Evolutionary conservation across 352 stramenopile genomes (phyloP), one percentile per base, ranked within the genome.

Genomic region (Blastocystis sp.): DNA sequence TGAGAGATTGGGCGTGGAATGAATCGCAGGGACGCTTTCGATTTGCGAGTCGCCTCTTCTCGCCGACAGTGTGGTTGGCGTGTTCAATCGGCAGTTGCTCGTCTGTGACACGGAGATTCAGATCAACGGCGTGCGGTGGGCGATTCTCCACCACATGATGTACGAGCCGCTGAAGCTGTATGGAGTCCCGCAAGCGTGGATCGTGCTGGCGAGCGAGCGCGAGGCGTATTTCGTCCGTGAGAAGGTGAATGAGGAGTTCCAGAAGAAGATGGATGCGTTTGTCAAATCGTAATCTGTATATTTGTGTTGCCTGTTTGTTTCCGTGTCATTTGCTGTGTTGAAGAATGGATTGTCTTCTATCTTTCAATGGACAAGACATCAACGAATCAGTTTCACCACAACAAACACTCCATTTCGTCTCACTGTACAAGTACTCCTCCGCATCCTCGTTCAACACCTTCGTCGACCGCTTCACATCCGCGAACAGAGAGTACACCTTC

Each of bases 71-170:
- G 48, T 81, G 16, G 42, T 81, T 16, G 69, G 69, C 1, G 0
- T 24, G 42, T 81, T 81, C 29, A 81, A 40, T 6, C 69, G 42
- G 7, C 46, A 6, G 42, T n/a, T 49, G 34, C 44, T 81, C 24
- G 48, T 81, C 1, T 81, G 69, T 61, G 69, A 81, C 42, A 81
- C 69, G 18, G 42, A 63, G n/a, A 14, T 81, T 48, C 29, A 24
- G 29, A 81, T 81, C 53, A 42, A 64, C 4, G 48, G 44, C 24
- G 46, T 63, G 8, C 69, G 38, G 27, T 81, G 69, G 69, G 69
- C 69, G 9, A 64, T 81, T 63, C 29, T 81, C 34, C 69, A 81
- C 40, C 69, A 81, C 40, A 81, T 81, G 69, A 81, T 81, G 69
- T 81, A 81, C 36, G 56, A 32, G n/a, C 69, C 69, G 24, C 40